Evolutionary conservation across 768 basidiomycete genomes (phyloP), one percentile per base, ranked within the genome.

Genomic region (Suillus ampliporus): DNA sequence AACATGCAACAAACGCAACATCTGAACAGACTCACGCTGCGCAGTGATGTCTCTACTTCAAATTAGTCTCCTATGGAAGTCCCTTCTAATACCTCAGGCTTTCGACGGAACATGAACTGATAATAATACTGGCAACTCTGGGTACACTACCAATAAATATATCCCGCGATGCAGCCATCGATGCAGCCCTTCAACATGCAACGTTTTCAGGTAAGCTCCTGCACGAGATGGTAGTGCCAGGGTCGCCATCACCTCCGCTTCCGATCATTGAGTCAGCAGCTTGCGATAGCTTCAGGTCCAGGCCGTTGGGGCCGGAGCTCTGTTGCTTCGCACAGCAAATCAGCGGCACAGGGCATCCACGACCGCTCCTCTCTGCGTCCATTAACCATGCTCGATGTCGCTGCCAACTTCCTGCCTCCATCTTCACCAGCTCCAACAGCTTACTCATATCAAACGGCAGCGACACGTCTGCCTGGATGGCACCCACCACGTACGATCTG

Each of bases 401-500:
- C 47, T 63, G 63, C 83, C 81, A 83, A 40, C 81, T 81, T 8
- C 75, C 63, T 0, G 74, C 71, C 57, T 84, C 82, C 67, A 74
- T 70, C 67, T 72, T 72, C 11, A 82, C 76, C 17, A 84, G 71
- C 26, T 67, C 64, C 51, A 74, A 74, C 31, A 84, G 67, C 40
- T 69, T 65, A 1, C 64, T 63, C 68, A 78, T 69, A 47, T 73
- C 61, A 60, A 79, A 84, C 7, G 77, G 75, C 35, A 84, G 68
- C 10, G 70, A 62, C 8, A 70, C 61, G 57, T 84, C 79, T 14
- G 76, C 77, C 35, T 78, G 77, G 51, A 84, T 65, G 4, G 81
- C 81, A 4, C 76, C 67, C 11, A 84, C 53, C 10, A 84, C 74
- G 61, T 84, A 80, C 10, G 81, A 77, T 68, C 82, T 84, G 26